These are phyloP conservation scores for Westerdykella ornata DNA, from an alignment of 2,329 filamentous ascomycete species.

Conservation along the genomic window DNA sequence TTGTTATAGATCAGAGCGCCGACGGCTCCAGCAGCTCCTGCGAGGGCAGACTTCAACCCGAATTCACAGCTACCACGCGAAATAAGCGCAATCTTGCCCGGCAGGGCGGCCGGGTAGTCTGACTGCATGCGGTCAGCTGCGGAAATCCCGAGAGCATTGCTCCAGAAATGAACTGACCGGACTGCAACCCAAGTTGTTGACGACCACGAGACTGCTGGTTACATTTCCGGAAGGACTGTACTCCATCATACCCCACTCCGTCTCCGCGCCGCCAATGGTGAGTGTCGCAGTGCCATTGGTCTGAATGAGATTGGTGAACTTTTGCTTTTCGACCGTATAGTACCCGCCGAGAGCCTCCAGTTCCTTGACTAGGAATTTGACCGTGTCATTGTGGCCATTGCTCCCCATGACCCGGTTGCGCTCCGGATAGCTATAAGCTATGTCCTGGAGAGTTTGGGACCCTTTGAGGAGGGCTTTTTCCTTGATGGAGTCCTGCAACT, in stretches of 20 bases:
- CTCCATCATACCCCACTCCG: conserved; percentile 4
- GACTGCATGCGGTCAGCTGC: conserved; percentile 18
- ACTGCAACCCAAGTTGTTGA: conserved; percentile 28
- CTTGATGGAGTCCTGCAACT: conserved; percentile 25
- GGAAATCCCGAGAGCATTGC: not conserved
- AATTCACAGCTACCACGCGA: conserved; percentile 65
- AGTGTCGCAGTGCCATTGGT: conserved; percentile 17
- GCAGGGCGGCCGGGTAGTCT: conserved; percentile 56
- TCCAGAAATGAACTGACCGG: conserved; percentile 11
- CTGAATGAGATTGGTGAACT: conserved; percentile 19
- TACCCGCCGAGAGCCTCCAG: conserved; percentile 28
- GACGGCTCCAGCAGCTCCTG: conserved; percentile 61
- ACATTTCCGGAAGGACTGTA: conserved; percentile 26
- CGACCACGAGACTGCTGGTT: conserved; percentile 20
- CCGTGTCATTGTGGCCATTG: conserved; percentile 36
- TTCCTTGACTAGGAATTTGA: conserved; percentile 32
- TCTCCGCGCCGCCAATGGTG: conserved; percentile 11
- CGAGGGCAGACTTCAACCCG: conserved; percentile 61
- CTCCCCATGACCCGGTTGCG: conserved; percentile 37
- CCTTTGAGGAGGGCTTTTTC: conserved; percentile 23
- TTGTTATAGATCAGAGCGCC: conserved; percentile 72
- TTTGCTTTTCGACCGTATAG: conserved; percentile 34
- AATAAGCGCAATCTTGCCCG: conserved; percentile 63
- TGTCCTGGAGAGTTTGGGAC: conserved; percentile 29
- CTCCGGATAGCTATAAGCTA: conserved; percentile 34